These are phyloP conservation scores for Lactarius tabidus DNA, from an alignment of 768 basidiomycete species.

Conservation along the genomic window DNA sequence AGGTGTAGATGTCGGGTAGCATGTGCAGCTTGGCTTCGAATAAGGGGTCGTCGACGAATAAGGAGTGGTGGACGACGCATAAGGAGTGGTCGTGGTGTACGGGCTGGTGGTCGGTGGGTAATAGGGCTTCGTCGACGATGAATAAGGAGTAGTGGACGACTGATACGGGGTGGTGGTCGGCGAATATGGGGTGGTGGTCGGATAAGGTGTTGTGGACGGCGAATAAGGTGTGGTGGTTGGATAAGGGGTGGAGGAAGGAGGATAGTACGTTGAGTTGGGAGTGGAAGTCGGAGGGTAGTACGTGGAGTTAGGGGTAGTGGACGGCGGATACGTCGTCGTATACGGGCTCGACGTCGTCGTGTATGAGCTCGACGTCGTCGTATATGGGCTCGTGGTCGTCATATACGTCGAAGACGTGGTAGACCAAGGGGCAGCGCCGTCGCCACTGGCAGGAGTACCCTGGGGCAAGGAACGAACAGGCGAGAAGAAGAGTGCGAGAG, in stretches of 20 bases:
- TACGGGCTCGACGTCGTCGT: neutral
- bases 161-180: neutral
- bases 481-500: neutral
- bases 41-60: neutral
- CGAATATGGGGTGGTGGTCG: neutral
- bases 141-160: neutral
- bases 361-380: neutral
- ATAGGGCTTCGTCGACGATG: neutral
- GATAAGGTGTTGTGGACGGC: neutral
- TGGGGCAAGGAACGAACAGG: slow-evolving; percentile 2
- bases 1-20: neutral
- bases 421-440: neutral
- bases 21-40: neutral
- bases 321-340: neutral
- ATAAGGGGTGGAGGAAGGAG: neutral
- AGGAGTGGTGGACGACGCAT: neutral
- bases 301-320: neutral
- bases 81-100: neutral
- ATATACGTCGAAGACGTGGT: neutral
- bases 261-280: neutral
- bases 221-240: neutral
- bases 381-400: neutral
- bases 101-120: neutral
- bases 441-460: neutral
- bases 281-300: neutral